Conservation (phyloP, 2,329 filamentous ascomycete species). For the Cytospora schulzeri region DNA sequence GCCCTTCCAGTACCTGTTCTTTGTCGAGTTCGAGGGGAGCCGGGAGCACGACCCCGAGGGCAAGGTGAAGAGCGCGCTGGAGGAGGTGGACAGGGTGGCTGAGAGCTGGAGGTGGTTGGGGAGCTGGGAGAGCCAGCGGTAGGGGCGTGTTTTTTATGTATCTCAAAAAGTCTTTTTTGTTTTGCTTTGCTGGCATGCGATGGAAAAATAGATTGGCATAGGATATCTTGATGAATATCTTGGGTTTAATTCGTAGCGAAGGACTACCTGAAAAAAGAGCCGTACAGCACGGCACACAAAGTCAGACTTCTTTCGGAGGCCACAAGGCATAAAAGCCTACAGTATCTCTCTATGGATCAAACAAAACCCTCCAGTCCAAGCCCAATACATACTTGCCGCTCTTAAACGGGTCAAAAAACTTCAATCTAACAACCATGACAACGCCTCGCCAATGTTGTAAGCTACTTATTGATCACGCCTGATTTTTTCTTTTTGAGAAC, state of each 20-base stretch:
- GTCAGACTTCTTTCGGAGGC: not conserved
- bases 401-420: not conserved
- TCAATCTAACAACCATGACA: not conserved
- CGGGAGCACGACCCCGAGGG: constrained; percentile 53
- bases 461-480: not conserved
- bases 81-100: constrained; percentile 59
- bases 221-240: not conserved
- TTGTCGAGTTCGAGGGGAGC: constrained; percentile 82
- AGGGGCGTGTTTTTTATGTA: not conserved
- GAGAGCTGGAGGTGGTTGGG: constrained; percentile 69
- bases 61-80: constrained; percentile 62
- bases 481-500: not conserved
- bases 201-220: too few relatives aligned
- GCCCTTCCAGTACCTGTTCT: constrained; percentile 92
- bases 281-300: not conserved
- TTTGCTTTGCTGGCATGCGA: not conserved
- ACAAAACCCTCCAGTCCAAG: not conserved
- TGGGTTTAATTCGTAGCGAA: not conserved
- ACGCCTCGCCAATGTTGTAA: not conserved
- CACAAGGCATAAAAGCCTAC: not conserved
- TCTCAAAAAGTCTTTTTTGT: too few relatives aligned
- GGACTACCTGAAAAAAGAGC: not conserved
- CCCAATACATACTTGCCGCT: not conserved
- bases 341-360: not conserved
- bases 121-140: constrained; percentile 58